These are phyloP conservation scores for Amborella trichopoda DNA, from an alignment of 164 flowering plant species.

Conservation along the genomic window DNA sequence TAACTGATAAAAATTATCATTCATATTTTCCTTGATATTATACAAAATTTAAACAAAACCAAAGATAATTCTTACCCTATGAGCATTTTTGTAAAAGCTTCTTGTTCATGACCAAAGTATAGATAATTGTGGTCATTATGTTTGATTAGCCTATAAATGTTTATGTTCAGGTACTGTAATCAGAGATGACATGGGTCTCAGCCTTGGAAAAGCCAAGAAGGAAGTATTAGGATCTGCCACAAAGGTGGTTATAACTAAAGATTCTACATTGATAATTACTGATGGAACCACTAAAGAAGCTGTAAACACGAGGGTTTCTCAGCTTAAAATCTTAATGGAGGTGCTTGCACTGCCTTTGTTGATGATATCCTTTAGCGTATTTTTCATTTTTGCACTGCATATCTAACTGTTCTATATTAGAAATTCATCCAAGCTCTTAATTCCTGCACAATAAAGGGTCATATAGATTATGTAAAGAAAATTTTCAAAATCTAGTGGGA, in stretches of 20 bases:
- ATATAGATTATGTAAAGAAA: too few relatives aligned
- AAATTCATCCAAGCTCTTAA: too few relatives aligned
- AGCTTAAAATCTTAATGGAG: constrained; percentile 53
- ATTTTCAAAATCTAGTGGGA: too few relatives aligned
- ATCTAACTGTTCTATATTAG: too few relatives aligned
- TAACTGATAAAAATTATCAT: too few relatives aligned
- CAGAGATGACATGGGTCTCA: constrained; percentile 70
- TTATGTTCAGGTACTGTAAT: constrained; percentile 71
- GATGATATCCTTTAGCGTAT: background rate
- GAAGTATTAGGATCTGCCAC: constrained; percentile 65
- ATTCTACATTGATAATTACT: constrained; percentile 68
- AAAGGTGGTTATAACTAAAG: constrained; percentile 71
- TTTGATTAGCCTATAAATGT: background rate
- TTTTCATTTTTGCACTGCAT: background rate
- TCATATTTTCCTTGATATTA: too few relatives aligned
- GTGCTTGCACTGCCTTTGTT: constrained; percentile 16
- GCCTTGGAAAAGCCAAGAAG: constrained; percentile 53
- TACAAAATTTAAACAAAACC: too few relatives aligned
- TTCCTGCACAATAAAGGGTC: too few relatives aligned
- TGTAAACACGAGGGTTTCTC: constrained; percentile 56
- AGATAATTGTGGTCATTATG: background rate
- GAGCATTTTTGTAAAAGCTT: too few relatives aligned
- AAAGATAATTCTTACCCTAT: too few relatives aligned
- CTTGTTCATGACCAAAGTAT: too few relatives aligned
- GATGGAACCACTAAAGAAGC: constrained; percentile 73